phyloP scores from a whole-genome alignment of 139 green algal genomes.

The Haematococcus lacustris region DNA sequence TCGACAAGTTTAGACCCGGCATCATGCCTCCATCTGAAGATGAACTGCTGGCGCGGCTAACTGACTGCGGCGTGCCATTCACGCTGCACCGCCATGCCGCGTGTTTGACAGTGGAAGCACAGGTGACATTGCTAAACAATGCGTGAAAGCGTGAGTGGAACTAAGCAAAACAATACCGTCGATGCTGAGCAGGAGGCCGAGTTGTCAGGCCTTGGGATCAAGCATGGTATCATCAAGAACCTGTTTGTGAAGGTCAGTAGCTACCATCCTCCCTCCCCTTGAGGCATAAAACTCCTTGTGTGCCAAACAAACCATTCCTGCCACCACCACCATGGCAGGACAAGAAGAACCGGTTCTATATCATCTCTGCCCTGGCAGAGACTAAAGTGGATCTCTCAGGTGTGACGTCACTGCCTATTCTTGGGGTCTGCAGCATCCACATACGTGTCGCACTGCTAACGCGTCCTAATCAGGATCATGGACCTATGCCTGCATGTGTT shows the following conservation, averaged over 20 bases:
- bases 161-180: too few species aligned
- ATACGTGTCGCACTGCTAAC: neutral
- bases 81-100: conserved; percentile 13
- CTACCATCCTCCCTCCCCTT: too few species aligned
- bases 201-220: neutral
- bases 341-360: conserved; percentile 59
- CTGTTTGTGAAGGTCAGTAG: conserved; percentile 40
- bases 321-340: too few species aligned
- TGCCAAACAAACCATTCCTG: too few species aligned
- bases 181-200: neutral
- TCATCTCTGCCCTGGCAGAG: conserved; percentile 45
- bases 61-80: conserved; percentile 9
- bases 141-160: neutral
- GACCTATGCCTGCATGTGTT: too few species aligned
- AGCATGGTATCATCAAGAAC: conserved; percentile 36
- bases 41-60: conserved; percentile 13
- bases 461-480: too few species aligned
- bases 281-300: too few species aligned
- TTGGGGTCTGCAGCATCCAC: neutral
- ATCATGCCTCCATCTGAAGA: conserved; percentile 8
- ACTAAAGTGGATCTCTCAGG: conserved; percentile 63
- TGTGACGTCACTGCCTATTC: conserved; percentile 6
- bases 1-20: too few species aligned
- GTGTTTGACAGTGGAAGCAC: conserved; percentile 22
- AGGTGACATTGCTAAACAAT: conserved; percentile 11